Base-by-base conservation (phyloP, 1,139 yeast species). In the Yarrowia galli region DNA sequence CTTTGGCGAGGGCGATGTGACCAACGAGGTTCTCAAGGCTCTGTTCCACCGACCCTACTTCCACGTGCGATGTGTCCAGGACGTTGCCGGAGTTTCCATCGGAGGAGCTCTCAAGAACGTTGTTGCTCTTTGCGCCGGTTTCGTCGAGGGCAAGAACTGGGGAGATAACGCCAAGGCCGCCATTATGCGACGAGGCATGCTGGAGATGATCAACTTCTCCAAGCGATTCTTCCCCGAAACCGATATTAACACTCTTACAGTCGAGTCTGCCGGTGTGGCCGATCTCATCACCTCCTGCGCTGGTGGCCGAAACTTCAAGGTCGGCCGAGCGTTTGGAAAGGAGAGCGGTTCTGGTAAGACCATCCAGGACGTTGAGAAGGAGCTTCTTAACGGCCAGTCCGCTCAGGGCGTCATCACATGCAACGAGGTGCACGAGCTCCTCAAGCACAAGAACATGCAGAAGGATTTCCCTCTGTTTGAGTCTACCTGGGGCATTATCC, bases 101-200 rank as follows among this genome's bases (percentile, higher is more conserved):
- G 96, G 97, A 51, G 98, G 98, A 75, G 98, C 98, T 6, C 84
- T 93, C 78, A 93, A 93, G 82, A 93, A 93, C 80, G 92, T 93
- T 48, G 91, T 92, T 73, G 98, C 98, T 67, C 84, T 91, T 75
- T 92, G 96, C 69, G 97, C 96, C 68, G 98, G 98, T 67, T 90
- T 92, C 77, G 97, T 92, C 70, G 97, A 91, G 80, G 98, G 98
- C 73, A 85, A 89, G 70, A 97, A 97, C 69, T 93, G 98, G 98
- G 98, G 98, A 78, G 97, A 92, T 81, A 93, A 93, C 77, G 97
- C 98, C 73, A 91, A 92, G 80, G 90, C 97, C 66, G 98, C 98
- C 66, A 87, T 93, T 74, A 92, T 92, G 93, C 87, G 98, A 82
- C 88, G 96, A 73, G 98, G 98, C 65, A 80, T 93, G 69, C 84